Conservation (phyloP, 768 basidiomycete species). For the Podaxis rugospora region DNA sequence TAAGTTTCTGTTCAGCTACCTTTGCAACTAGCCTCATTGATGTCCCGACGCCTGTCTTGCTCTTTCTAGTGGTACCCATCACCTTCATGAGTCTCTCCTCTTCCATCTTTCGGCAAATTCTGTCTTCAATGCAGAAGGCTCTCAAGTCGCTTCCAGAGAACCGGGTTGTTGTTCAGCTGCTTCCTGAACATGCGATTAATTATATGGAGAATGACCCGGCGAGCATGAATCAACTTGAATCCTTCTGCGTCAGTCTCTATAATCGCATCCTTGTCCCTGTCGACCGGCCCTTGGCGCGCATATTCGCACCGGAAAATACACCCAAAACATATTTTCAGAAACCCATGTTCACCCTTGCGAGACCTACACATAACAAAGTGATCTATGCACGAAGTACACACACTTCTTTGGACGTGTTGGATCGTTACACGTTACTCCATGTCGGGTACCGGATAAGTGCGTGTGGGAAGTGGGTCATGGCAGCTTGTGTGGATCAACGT, state of each 20-base stretch:
- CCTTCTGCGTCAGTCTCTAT: slow-evolving; percentile 63
- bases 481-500: slow-evolving; percentile 71
- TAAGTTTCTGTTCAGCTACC: slow-evolving; percentile 31
- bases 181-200: slow-evolving; percentile 61
- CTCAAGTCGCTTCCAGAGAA: slow-evolving; percentile 41
- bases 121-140: slow-evolving; percentile 58
- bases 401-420: slow-evolving; percentile 39
- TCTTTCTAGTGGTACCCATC: slow-evolving; percentile 67
- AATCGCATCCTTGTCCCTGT: slow-evolving; percentile 62
- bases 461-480: slow-evolving; percentile 75
- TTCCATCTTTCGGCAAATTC: slow-evolving; percentile 62
- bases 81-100: slow-evolving; percentile 61
- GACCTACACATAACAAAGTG: slow-evolving; percentile 35
- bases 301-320: slow-evolving; percentile 29
- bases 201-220: slow-evolving; percentile 40
- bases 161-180: slow-evolving; percentile 65
- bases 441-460: slow-evolving; percentile 65
- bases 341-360: slow-evolving; percentile 60
- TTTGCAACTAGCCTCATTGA: slow-evolving; percentile 42
- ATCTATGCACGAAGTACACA: slow-evolving; percentile 31
- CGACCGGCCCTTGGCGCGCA: slow-evolving; percentile 56
- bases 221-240: slow-evolving; percentile 39
- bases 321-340: slow-evolving; percentile 43
- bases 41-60: slow-evolving; percentile 41
- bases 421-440: slow-evolving; percentile 58